phyloP scores from a whole-genome alignment of 2,329 filamentous ascomycete genomes.

The Aspergillus thermomutatus region DNA sequence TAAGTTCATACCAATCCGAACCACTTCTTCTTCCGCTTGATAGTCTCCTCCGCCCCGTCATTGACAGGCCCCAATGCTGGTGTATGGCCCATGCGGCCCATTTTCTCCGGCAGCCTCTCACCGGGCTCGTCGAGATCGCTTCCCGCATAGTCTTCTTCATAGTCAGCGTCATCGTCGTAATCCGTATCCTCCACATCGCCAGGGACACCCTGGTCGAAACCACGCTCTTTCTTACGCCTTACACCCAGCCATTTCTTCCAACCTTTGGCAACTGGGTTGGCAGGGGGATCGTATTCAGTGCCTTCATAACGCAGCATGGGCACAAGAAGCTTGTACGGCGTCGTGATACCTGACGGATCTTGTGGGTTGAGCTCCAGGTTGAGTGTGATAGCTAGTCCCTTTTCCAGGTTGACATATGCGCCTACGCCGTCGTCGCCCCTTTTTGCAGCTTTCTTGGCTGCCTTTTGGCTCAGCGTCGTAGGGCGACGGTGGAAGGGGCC shows the following conservation, averaged over 20 bases:
- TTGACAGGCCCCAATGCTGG: constrained; percentile 6
- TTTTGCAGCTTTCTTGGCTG: constrained; percentile 56
- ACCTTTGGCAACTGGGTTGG: constrained; percentile 33
- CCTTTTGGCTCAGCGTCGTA: constrained; percentile 64
- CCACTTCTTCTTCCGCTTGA: constrained; percentile 32
- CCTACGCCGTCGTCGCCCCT: constrained; percentile 50
- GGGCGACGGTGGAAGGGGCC: constrained; percentile 64
- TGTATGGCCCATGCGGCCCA: constrained; percentile 14
- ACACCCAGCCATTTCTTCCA: constrained; percentile 39
- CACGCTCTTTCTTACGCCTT: constrained; percentile 25
- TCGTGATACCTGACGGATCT: constrained; percentile 84
- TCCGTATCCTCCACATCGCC: constrained; percentile 20
- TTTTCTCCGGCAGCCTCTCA: background rate
- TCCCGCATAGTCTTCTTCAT: constrained; percentile 19
- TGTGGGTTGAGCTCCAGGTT: constrained; percentile 85
- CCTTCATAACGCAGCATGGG: constrained; percentile 65
- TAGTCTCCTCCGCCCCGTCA: constrained; percentile 6
- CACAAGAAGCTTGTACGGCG: constrained; percentile 81
- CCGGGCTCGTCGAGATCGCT: constrained; percentile 18
- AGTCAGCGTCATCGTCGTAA: constrained; percentile 20
- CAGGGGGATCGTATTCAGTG: constrained; percentile 35
- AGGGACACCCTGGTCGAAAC: background rate
- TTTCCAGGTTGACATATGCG: constrained; percentile 68
- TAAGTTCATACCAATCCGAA: constrained; percentile 21
- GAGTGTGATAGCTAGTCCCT: constrained; percentile 79